A percentile compares a stretch with the other conserved stretches of the same genome.
phyloP scores from a whole-genome alignment of 345 rosid genomes.

The Reutealis trisperma region DNA sequence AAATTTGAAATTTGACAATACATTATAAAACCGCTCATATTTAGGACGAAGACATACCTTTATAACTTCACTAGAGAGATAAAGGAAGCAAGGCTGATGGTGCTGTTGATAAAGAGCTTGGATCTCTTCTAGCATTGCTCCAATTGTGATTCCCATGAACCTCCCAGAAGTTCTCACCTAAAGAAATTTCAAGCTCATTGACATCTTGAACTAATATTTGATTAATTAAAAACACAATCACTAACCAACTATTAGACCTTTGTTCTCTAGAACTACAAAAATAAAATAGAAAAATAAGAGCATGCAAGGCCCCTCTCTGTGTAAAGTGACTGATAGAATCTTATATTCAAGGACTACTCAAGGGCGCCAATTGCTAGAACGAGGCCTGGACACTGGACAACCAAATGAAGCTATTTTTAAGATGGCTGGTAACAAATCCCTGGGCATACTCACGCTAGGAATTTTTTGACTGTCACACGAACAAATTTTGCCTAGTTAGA shows the following conservation, averaged over 20 bases:
- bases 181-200: conserved; percentile 26
- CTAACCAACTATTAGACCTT: background rate
- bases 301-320: background rate
- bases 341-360: background rate
- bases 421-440: background rate
- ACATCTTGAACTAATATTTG: background rate
- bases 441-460: background rate
- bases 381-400: background rate
- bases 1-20: background rate
- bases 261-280: background rate
- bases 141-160: conserved; percentile 89
- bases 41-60: conserved; percentile 50
- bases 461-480: background rate
- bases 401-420: background rate
- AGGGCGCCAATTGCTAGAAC: background rate
- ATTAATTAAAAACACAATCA: conserved; percentile 12
- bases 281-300: background rate
- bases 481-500: background rate
- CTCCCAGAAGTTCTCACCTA: conserved; percentile 96
- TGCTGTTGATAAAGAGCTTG: conserved; percentile 88
- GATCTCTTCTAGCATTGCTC: conserved; percentile 92
- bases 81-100: conserved; percentile 98
- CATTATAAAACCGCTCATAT: background rate
- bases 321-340: background rate
- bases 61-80: conserved; percentile 97